Evolutionary conservation across 495 filamentous ascomycete genomes (phyloP).

Genomic region (Elaphomyces granulatus): DNA sequence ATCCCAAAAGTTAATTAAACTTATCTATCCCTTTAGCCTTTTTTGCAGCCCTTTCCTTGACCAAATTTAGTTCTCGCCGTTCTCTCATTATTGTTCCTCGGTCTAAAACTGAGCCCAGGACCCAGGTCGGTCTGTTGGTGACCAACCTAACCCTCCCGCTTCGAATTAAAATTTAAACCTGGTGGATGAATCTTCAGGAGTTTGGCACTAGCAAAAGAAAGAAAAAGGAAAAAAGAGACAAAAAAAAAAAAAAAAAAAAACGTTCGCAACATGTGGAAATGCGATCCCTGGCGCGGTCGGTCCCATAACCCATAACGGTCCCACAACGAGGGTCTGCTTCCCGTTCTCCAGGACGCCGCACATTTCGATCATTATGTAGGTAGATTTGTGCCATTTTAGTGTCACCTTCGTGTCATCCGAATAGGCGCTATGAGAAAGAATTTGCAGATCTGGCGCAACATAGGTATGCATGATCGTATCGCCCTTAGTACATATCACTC

Average conservation of each 20-base stretch:
- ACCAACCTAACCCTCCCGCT: not conserved
- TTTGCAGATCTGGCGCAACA: too few species aligned
- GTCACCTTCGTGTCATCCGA: not conserved
- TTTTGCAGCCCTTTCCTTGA: not conserved
- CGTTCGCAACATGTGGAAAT: not conserved
- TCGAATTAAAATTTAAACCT: not conserved
- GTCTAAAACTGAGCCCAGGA: too few species aligned
- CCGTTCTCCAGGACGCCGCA: not conserved
- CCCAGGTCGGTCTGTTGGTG: not conserved
- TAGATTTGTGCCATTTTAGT: not conserved
- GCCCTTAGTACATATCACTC: too few species aligned
- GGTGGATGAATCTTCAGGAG: not conserved
- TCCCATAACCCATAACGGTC: not conserved
- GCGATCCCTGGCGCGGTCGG: not conserved
- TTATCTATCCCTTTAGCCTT: too few species aligned
- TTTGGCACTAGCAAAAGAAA: not conserved
- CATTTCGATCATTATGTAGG: too few species aligned
- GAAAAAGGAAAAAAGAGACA: not conserved
- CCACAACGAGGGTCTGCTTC: not conserved
- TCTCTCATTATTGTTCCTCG: too few species aligned
- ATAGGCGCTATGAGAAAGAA: not conserved
- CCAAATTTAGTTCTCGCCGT: not conserved
- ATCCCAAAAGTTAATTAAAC: too few species aligned
- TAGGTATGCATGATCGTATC: too few species aligned
- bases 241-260: not conserved